Conservation (phyloP, 2,329 filamentous ascomycete genomes). For the Penicillium sp. region DNA sequence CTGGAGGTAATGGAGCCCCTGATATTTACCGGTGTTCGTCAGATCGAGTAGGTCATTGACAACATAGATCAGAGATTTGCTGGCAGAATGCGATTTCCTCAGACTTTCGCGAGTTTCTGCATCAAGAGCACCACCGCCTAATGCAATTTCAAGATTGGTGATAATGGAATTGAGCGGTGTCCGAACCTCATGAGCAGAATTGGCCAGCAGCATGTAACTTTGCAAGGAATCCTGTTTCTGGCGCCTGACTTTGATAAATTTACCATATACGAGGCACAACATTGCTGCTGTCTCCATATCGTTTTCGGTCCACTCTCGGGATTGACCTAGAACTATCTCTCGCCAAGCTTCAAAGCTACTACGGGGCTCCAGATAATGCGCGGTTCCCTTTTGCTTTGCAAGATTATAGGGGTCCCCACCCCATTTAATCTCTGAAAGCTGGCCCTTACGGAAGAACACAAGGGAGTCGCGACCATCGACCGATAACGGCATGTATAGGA, state of each 20-base stretch:
- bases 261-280: slow-evolving; percentile 82
- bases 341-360: slow-evolving; percentile 78
- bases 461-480: slow-evolving; percentile 79
- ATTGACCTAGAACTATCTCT: slow-evolving; percentile 81
- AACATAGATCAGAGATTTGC: slow-evolving; percentile 88
- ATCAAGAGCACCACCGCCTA: slow-evolving; percentile 70
- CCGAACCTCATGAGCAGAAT: slow-evolving; percentile 88
- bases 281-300: slow-evolving; percentile 88
- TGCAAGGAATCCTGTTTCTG: slow-evolving; percentile 85
- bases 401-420: slow-evolving; percentile 57
- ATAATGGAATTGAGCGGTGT: slow-evolving; percentile 92
- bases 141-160: slow-evolving; percentile 87
- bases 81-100: slow-evolving; percentile 81
- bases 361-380: slow-evolving; percentile 73
- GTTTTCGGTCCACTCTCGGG: slow-evolving; percentile 84
- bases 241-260: slow-evolving; percentile 90
- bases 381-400: slow-evolving; percentile 76
- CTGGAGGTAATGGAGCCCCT: slow-evolving; percentile 61
- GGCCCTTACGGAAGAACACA: slow-evolving; percentile 77
- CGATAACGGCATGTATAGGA: slow-evolving; percentile 80
- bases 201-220: slow-evolving; percentile 79
- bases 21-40: slow-evolving; percentile 83
- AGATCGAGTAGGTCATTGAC: slow-evolving; percentile 90
- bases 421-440: slow-evolving; percentile 81
- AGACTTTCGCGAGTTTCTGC: slow-evolving; percentile 82